phyloP scores from a whole-genome alignment of 73 alveolate genomes.

The Paramecium tetraurelia region DNA sequence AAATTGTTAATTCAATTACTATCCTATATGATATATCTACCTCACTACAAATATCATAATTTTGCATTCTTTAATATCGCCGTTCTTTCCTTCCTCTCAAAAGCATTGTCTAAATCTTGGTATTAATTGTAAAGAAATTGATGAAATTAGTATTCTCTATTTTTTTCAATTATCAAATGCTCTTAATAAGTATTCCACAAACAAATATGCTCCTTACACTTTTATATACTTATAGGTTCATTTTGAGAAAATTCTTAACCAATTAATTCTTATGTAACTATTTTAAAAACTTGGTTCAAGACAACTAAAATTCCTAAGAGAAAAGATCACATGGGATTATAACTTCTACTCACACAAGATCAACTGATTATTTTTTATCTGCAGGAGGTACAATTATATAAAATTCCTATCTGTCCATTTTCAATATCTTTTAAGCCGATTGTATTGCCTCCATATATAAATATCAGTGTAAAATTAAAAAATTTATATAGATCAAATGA shows the following conservation, averaged over 20 bases:
- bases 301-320: background rate
- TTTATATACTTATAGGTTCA: background rate
- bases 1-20: background rate
- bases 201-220: background rate
- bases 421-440: slow-evolving; percentile 98
- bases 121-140: background rate
- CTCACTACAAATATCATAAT: background rate
- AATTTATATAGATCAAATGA: slow-evolving; percentile 56
- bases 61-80: background rate
- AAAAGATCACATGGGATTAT: too few relatives aligned
- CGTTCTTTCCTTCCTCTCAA: background rate
- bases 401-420: slow-evolving; percentile 93
- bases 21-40: background rate
- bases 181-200: background rate
- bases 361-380: too few relatives aligned
- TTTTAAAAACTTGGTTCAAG: background rate
- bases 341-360: too few relatives aligned
- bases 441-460: slow-evolving; percentile 84
- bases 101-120: slow-evolving; percentile 5
- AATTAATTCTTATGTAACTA: background rate
- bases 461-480: slow-evolving; percentile 73
- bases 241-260: background rate
- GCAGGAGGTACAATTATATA: slow-evolving; percentile 99
- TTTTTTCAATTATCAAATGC: background rate
- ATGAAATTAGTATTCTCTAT: background rate